Evolutionary conservation across 306 rosid species (phyloP), one percentile per base, ranked within the genome.

Genomic region (Dryas alaskensis): DNA sequence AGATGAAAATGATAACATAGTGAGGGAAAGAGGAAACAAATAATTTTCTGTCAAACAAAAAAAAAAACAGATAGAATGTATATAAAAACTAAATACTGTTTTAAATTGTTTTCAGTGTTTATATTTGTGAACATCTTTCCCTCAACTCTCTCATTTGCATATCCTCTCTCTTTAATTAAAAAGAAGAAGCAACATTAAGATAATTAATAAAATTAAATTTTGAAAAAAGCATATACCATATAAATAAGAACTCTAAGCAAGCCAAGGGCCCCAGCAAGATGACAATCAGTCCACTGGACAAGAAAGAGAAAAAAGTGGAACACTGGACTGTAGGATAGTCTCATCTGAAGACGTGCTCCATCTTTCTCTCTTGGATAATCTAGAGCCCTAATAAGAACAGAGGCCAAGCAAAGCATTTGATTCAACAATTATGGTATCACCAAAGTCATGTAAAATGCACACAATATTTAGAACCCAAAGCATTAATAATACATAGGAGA

Each of bases 231-330:
- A 55, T 65, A 59, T 88, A 93, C 98, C 96, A 85, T 81, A 80
- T 83, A 91, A 76, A 91, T 76, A 70, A 89, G 91, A 76, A 93
- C 73, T 74, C 97, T 89, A 6, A 93, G 89, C 83, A 91, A 80
- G 54, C 98, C 98, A 67, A 93, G 86, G 46, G 90, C 91, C 54
- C 94, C 91, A 39, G 98, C 97, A n/a, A 93, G 86, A 58, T 83
- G 82, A 67, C 87, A 93, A 75, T 93, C 97, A 6, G 94, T 72
- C 98, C 98, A 91, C 53, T 89, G 97, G 77, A 93, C 88, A 71
- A 93, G 96, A 81, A 86, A 91, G 54, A 93, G 94, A 45, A 93
- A 88, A 43, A 91, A 62, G 27, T 86, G 89, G 1, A 96, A 96
- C 22, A 66, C 86, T 3, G 90, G 86, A 84, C 94, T 77, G 85